Evolutionary conservation across 306 rosid species (phyloP), one percentile per base, ranked within the genome.

Genomic region (Vigna mungo): DNA sequence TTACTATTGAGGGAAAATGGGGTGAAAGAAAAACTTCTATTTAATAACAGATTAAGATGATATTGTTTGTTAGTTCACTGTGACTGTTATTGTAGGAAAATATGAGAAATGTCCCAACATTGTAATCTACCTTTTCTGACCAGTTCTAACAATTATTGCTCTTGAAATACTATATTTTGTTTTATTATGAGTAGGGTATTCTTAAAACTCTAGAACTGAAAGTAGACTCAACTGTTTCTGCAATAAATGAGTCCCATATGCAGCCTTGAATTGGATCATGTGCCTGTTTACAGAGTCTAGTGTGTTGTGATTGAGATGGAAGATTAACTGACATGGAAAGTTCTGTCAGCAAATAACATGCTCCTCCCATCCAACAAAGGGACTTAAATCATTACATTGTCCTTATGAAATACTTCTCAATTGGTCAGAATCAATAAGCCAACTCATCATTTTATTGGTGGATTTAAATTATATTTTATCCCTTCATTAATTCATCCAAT

Each of bases 1-100:
- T 69, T 60, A 62, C 25, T 27, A 60, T 3, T 68, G 56, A 63
- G 63, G 78, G 78, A 72, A 34, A 69, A 72, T 73, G 63, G 8
- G 53, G 49, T 83, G 79, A 72, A 82, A 56, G 53, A 71, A 52
- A 48, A 18, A n/a, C 60, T 77, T 20, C 51, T 32, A 52, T 72
- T 23, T 36, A 60, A 25, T 44, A 36, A 34, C 5, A 36, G 68
- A 75, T 12, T 78, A 23, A 79, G 64, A 27, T 71, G 54, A 37
- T 67, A 6, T 58, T 56, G 27, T 53, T 39, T 71, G 44, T 53
- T 25, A 4, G 81, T 74, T 43, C 48, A 25, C 17, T 80, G 46
- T 74, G 5, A 34, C 64, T 53, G 39, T 46, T 27, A 52, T 44
- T 13, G 58, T 18, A 55, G 25, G 27, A 49, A 70, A 68, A 63